Evolutionary conservation across 1,284 basidiomycete genomes (phyloP).

Genomic region (Xanthoconium separans): DNA sequence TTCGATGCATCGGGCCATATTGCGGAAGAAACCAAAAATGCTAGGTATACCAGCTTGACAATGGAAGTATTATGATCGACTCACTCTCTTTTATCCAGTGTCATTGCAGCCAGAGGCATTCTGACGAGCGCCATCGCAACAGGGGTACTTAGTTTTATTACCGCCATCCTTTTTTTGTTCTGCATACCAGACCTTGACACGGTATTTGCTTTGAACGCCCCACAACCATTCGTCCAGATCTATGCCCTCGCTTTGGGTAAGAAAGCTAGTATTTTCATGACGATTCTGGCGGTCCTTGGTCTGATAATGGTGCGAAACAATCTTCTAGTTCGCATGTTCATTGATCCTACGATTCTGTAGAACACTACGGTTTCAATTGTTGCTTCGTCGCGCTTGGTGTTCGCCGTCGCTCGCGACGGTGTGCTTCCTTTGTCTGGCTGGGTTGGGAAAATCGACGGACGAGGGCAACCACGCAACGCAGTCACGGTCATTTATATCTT

Average conservation of each 20-base stretch:
- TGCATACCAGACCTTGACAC: constrained; percentile 78
- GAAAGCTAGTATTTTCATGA: constrained; percentile 80
- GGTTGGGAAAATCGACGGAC: neutral
- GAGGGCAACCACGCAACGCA: constrained; percentile 35
- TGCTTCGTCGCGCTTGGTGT: constrained; percentile 32
- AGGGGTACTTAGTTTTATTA: constrained; percentile 70
- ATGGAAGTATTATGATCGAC: neutral
- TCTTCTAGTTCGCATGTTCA: neutral
- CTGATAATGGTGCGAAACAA: constrained; percentile 62
- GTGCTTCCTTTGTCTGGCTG: too few species aligned
- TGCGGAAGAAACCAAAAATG: constrained; percentile 87
- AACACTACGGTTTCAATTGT: too few species aligned
- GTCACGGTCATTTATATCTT: too few species aligned
- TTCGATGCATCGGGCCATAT: constrained; percentile 91
- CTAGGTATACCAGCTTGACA: constrained; percentile 47
- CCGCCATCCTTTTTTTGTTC: constrained; percentile 80
- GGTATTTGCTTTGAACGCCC: constrained; percentile 71
- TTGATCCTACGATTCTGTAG: neutral
- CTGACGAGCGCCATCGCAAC: constrained; percentile 73
- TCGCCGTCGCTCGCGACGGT: too few species aligned
- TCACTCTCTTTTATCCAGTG: constrained; percentile 39
- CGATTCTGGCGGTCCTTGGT: constrained; percentile 72
- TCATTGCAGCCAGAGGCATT: constrained; percentile 79
- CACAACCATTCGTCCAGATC: constrained; percentile 85
- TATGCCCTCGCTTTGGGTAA: constrained; percentile 80